Evolutionary conservation across 2,329 filamentous ascomycete genomes (phyloP), one percentile per base, ranked within the genome.

Genomic region (Chrysoporthe cubensis): DNA sequence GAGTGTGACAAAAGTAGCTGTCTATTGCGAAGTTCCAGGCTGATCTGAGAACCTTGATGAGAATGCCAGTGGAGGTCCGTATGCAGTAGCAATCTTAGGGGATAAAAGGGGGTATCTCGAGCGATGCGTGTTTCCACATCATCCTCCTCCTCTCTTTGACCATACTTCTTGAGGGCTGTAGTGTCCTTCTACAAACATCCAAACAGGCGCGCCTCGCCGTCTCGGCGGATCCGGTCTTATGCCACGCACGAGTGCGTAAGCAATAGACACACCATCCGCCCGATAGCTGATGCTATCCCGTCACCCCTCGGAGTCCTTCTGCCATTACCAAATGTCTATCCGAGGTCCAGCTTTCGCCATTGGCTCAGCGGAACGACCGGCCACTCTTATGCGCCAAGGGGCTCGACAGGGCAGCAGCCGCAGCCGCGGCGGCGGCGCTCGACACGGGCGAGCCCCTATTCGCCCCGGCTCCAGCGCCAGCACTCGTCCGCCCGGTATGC

Each of bases 331-430:
- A 6, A 40, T 40, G 37, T 9, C 1, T 26, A 9, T 43, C 16
- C 34, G 3, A 58, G 16, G 9, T 40, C 37, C 37, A 21, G 1
- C 3, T 42, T n/a, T 34, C 9, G 34, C 56, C 37, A 7, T n/a
- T 7, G 6, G 9, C 34, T 60, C 57, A 84, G 60, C 82, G 78
- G 64, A 83, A 83, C 14, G 79, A 81, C 71, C 78, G 79, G 65
- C 81, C 78, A 11, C 80, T 80, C 74, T 84, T 83, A 70, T 82
- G 80, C 21, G 80, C 80, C 64, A 83, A 72, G 21, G 81, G 82
- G 62, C 82, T 83, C 50, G 76, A 72, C 6, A 69, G 73, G 43
- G 69, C 68, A 18, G 57, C 56, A 9, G 59, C 58, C 4, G 65
- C 65, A 5, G 64, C 50, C 0, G 57, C 52, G 1, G 65, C 65